Conservation (phyloP, 805 yeast species). For the Tanozyma kutaoensis region DNA sequence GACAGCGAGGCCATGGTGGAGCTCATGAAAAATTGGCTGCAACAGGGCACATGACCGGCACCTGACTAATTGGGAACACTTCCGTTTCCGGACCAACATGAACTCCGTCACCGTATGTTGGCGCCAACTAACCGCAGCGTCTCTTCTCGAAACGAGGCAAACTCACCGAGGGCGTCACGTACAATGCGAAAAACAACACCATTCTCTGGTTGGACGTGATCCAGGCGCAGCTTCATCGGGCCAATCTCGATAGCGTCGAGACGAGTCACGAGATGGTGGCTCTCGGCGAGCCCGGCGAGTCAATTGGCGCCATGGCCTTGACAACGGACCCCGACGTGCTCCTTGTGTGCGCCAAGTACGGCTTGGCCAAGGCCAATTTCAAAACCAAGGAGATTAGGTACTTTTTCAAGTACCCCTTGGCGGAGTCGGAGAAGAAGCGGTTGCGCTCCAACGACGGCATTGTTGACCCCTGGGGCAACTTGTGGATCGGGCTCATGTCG, state of each 20-base stretch:
- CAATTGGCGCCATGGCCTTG: slow-evolving; percentile 64
- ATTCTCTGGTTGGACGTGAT: slow-evolving; percentile 36
- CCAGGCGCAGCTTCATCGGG: slow-evolving; percentile 26
- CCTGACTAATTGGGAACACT: too few species aligned
- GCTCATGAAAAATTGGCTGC: slow-evolving; percentile 44
- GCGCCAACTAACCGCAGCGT: too few species aligned
- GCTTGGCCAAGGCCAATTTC: slow-evolving; percentile 46
- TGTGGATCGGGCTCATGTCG: slow-evolving; percentile 76
- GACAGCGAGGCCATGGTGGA: slow-evolving; percentile 61
- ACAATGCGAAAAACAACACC: slow-evolving; percentile 40
- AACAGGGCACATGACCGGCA: too few species aligned
- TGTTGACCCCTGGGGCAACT: slow-evolving; percentile 61
- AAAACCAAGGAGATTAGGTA: slow-evolving; percentile 18
- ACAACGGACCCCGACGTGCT: slow-evolving; percentile 38
- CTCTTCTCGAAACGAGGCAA: too few species aligned
- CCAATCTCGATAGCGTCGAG: slow-evolving; percentile 8
- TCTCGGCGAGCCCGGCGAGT: slow-evolving; percentile 22
- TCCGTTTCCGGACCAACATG: too few species aligned
- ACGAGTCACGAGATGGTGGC: slow-evolving; percentile 24
- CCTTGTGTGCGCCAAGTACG: slow-evolving; percentile 50
- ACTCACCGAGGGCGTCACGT: slow-evolving; percentile 56
- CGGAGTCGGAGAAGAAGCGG: slow-evolving; percentile 8
- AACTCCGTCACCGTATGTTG: too few species aligned
- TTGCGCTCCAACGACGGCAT: slow-evolving; percentile 68
- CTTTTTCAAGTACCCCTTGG: slow-evolving; percentile 25